Evolutionary conservation across 805 yeast genomes (phyloP).

Genomic region (Metschnikowia similis): DNA sequence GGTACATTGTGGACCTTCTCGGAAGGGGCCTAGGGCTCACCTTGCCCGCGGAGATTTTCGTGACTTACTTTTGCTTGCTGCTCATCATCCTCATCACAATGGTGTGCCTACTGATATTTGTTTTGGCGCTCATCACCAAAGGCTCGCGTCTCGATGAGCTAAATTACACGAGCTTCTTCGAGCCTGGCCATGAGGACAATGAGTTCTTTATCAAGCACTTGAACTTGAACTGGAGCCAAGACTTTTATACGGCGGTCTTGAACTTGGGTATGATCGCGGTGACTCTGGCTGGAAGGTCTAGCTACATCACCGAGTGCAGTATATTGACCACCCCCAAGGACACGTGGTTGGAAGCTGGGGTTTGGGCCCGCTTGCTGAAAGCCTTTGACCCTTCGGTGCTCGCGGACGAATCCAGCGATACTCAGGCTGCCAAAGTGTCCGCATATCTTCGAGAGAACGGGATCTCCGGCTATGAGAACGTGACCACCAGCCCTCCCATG

Average conservation of each 20-base stretch:
- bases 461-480: constrained; percentile 27
- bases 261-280: constrained; percentile 60
- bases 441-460: constrained; percentile 10
- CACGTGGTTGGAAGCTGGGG: constrained; percentile 44
- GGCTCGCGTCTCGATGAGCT: constrained; percentile 35
- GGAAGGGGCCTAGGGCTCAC: constrained; percentile 37
- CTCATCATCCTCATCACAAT: constrained; percentile 46
- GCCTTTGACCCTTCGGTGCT: constrained; percentile 1
- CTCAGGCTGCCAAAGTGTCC: constrained; percentile 5
- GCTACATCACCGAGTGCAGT: constrained; percentile 58
- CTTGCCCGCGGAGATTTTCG: constrained; percentile 52
- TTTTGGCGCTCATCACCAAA: constrained; percentile 56
- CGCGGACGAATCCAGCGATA: not conserved
- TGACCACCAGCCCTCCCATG: constrained; percentile 26
- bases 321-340: constrained; percentile 42
- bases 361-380: constrained; percentile 6
- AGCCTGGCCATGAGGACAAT: constrained; percentile 20
- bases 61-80: constrained; percentile 67
- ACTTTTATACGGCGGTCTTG: constrained; percentile 59
- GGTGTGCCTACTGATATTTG: constrained; percentile 51
- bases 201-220: constrained; percentile 23
- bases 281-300: constrained; percentile 62
- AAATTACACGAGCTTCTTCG: constrained; percentile 33
- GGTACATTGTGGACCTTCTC: constrained; percentile 37
- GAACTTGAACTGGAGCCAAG: constrained; percentile 48